Percentiles rank a stretch among this genome's conserved stretches.
These are phyloP conservation scores for Ogataea pilisensis DNA, from an alignment of 805 yeast species.

Conservation along the genomic window DNA sequence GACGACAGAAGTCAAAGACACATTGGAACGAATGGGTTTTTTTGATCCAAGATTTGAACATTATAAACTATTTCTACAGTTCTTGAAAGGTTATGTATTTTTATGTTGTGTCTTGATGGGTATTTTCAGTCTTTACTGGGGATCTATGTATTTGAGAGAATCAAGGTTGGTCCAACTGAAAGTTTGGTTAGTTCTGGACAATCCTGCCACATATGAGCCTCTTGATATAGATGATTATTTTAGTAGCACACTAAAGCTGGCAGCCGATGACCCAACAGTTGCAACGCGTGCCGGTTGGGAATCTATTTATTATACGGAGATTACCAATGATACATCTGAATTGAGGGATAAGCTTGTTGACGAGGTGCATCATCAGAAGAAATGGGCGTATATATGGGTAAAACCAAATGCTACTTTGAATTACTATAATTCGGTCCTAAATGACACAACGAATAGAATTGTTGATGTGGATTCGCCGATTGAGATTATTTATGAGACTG, in stretches of 20 bases:
- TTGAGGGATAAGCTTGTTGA: slow-evolving; percentile 36
- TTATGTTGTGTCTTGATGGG: slow-evolving; percentile 35
- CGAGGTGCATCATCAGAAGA: slow-evolving; percentile 48
- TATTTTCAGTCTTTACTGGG: slow-evolving; percentile 42
- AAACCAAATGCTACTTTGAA: slow-evolving; percentile 45
- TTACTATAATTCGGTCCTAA: slow-evolving; percentile 33
- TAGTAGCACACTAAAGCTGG: slow-evolving; percentile 20
- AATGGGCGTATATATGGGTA: slow-evolving; percentile 59
- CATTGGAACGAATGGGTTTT: slow-evolving; percentile 21
- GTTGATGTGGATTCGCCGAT: slow-evolving; percentile 29
- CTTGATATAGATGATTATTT: slow-evolving; percentile 30
- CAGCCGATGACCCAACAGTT: slow-evolving; percentile 17
- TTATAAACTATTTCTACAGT: slow-evolving; percentile 10
- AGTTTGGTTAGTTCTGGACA: slow-evolving; percentile 31
- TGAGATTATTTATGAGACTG: slow-evolving; percentile 51
- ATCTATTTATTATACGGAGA: slow-evolving; percentile 25
- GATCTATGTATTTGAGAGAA: slow-evolving; percentile 31
- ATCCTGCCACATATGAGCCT: slow-evolving; percentile 4
- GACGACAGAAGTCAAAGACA: slow-evolving; percentile 17
- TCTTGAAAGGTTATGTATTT: slow-evolving; percentile 22
- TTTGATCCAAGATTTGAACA: slow-evolving; percentile 24
- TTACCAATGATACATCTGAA: slow-evolving; percentile 27
- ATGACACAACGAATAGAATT: slow-evolving; percentile 22
- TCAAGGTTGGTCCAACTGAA: slow-evolving; percentile 28
- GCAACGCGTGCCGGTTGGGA: slow-evolving; percentile 16